Percentiles rank a stretch among this genome's conserved stretches.
These are phyloP conservation scores for Monilinia vaccinii-corymbosi DNA, from an alignment of 2,329 filamentous ascomycete genomes.

Conservation along the genomic window DNA sequence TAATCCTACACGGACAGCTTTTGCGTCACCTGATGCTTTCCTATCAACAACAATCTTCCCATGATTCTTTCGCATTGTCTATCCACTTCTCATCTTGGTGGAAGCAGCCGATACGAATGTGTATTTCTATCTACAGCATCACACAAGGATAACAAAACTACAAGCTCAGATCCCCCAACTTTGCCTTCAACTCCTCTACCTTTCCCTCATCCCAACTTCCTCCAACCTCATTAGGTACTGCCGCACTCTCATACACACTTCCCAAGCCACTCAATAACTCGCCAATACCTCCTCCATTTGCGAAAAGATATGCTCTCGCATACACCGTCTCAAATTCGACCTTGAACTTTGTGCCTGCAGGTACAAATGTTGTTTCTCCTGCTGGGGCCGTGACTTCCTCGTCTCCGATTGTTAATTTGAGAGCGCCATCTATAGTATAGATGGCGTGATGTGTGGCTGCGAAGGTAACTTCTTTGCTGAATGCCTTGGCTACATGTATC, in stretches of 20 bases:
- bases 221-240: not conserved
- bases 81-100: no score
- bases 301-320: slow-evolving; percentile 23
- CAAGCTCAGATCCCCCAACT: not conserved
- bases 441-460: slow-evolving; percentile 43
- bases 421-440: slow-evolving; percentile 37
- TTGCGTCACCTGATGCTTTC: no score
- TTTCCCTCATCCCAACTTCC: not conserved
- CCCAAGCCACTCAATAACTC: slow-evolving; percentile 13
- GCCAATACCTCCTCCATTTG: slow-evolving; percentile 24
- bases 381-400: slow-evolving; percentile 14
- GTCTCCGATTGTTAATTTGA: slow-evolving; percentile 35
- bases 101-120: no score
- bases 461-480: slow-evolving; percentile 36
- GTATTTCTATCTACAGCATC: no score
- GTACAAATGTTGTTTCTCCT: slow-evolving; percentile 23
- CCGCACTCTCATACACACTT: not conserved
- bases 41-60: no score
- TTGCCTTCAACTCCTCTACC: not conserved
- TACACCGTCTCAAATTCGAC: slow-evolving; percentile 15
- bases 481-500: slow-evolving; percentile 31
- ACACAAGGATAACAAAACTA: not conserved
- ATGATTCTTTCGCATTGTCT: no score
- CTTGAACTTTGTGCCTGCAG: slow-evolving; percentile 17
- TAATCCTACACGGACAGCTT: no score